Percentiles rank a stretch among this genome's conserved stretches.
Conservation (phyloP, 768 basidiomycete species). For the Tylopilus felleus region DNA sequence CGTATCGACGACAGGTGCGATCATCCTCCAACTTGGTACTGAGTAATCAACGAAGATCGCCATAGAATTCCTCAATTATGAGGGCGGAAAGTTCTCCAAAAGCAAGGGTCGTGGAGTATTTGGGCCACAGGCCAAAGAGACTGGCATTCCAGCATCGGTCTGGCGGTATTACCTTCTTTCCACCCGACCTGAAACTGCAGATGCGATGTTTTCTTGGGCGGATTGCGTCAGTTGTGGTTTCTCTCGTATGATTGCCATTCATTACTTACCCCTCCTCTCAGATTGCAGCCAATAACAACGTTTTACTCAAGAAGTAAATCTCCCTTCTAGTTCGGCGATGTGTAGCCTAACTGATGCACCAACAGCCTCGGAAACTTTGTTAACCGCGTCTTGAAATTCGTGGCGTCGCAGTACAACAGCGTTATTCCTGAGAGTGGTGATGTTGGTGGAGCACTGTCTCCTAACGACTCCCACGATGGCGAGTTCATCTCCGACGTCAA, state of each 20-base stretch:
- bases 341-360: neutral
- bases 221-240: constrained; percentile 65
- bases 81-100: constrained; percentile 98
- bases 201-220: constrained; percentile 96
- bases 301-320: constrained; percentile 86
- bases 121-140: constrained; percentile 89
- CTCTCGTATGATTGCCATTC: neutral
- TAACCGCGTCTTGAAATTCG: constrained; percentile 91
- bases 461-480: constrained; percentile 61
- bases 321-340: neutral
- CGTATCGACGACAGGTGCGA: constrained; percentile 87
- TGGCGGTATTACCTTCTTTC: constrained; percentile 97
- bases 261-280: constrained; percentile 26
- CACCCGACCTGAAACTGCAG: constrained; percentile 88
- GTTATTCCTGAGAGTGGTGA: constrained; percentile 79
- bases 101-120: constrained; percentile 96
- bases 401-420: constrained; percentile 77
- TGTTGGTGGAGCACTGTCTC: constrained; percentile 62
- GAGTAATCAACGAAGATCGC: neutral
- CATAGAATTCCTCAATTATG: constrained; percentile 94
- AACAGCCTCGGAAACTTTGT: constrained; percentile 94
- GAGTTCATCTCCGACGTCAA: constrained; percentile 84
- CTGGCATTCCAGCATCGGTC: constrained; percentile 89
- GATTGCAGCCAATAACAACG: constrained; percentile 91
- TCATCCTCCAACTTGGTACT: neutral